phyloP scores from a whole-genome alignment of 2,329 filamentous ascomycete species.

The Aspergillus clavatus region DNA sequence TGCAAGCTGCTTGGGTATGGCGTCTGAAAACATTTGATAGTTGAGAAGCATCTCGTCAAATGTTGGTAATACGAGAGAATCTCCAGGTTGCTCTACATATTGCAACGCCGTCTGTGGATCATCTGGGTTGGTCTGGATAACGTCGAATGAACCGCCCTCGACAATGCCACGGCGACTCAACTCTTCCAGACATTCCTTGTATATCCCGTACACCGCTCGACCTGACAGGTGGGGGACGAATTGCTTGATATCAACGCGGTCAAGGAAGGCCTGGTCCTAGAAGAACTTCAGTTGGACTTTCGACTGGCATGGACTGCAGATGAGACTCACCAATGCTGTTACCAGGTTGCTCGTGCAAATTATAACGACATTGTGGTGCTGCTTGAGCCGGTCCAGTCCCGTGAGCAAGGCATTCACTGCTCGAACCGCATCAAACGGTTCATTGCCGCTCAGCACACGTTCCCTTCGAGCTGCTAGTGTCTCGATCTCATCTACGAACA shows the following conservation, averaged over 20 bases:
- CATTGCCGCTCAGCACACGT: slow-evolving; percentile 35
- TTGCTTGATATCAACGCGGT: slow-evolving; percentile 47
- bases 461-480: slow-evolving; percentile 45
- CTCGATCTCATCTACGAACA: slow-evolving; percentile 50
- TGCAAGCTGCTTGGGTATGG: slow-evolving; percentile 25
- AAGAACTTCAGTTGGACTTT: not conserved
- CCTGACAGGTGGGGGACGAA: slow-evolving; percentile 38
- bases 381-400: slow-evolving; percentile 43
- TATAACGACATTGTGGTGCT: slow-evolving; percentile 43
- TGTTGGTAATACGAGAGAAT: slow-evolving; percentile 20
- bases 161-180: slow-evolving; percentile 38
- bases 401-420: slow-evolving; percentile 49
- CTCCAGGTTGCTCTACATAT: slow-evolving; percentile 23
- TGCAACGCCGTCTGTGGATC: slow-evolving; percentile 24
- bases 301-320: not conserved
- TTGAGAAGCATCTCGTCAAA: slow-evolving; percentile 28
- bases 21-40: slow-evolving; percentile 25
- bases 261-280: slow-evolving; percentile 45
- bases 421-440: slow-evolving; percentile 45
- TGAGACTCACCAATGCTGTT: slow-evolving; percentile 33
- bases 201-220: slow-evolving; percentile 45
- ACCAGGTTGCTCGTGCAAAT: slow-evolving; percentile 50
- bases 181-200: slow-evolving; percentile 45
- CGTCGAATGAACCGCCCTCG: slow-evolving; percentile 23
- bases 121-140: slow-evolving; percentile 18